These are phyloP conservation scores for Heliamphora pulchella DNA, from an alignment of 179 eudicot genomes.

Conservation along the genomic window DNA sequence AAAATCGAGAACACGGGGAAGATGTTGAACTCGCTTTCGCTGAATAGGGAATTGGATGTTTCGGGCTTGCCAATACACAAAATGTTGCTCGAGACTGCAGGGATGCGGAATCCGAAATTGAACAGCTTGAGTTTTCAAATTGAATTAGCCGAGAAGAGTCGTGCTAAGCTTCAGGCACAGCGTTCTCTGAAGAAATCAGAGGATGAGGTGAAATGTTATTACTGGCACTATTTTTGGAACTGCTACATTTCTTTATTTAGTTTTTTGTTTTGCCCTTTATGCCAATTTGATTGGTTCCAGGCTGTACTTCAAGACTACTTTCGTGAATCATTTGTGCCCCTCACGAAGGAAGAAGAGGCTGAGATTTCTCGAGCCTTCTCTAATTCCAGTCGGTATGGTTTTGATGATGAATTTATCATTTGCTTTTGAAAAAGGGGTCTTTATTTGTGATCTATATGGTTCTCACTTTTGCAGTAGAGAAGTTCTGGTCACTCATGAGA, in stretches of 20 bases:
- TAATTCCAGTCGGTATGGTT: constrained; percentile 39
- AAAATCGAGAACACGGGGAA: constrained; percentile 26
- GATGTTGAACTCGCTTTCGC: constrained; percentile 24
- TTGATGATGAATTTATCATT: neutral
- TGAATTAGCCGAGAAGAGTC: constrained; percentile 22
- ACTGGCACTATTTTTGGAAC: neutral
- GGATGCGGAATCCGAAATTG: constrained; percentile 28
- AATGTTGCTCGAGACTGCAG: constrained; percentile 31
- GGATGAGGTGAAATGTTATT: constrained; percentile 25
- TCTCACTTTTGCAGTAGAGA: constrained; percentile 40
- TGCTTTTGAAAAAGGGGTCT: neutral
- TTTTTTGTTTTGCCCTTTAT: neutral
- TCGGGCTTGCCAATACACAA: constrained; percentile 28
- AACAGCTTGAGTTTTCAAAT: constrained; percentile 33
- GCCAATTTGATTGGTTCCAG: constrained; percentile 15
- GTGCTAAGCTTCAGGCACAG: constrained; percentile 14
- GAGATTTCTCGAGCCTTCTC: constrained; percentile 56
- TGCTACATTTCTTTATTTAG: neutral
- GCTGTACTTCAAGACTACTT: constrained; percentile 25
- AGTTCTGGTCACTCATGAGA: constrained; percentile 63
- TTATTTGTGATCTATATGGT: constrained; percentile 2
- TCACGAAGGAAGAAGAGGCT: constrained; percentile 56
- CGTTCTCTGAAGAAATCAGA: constrained; percentile 35
- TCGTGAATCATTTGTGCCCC: constrained; percentile 52
- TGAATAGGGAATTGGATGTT: constrained; percentile 16